Conservation (phyloP, 352 stramenopile species). For the Phytopythium chamaehyphon region DNA sequence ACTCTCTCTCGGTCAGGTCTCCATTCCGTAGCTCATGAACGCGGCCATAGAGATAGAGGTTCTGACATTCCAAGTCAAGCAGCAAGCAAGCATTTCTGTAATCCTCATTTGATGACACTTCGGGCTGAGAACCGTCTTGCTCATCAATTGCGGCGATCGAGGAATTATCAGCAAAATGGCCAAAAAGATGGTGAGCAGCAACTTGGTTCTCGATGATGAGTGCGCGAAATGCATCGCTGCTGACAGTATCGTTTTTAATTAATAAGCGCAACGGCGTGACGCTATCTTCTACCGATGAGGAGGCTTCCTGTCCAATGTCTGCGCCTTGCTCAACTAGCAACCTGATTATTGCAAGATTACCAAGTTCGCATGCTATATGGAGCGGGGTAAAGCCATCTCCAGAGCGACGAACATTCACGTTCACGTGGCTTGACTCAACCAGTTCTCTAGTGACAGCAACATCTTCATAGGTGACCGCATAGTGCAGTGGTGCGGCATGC, state of each 20-base stretch:
- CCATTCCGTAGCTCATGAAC: slow-evolving; percentile 20
- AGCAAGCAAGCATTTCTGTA: slow-evolving; percentile 29
- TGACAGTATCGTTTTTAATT: slow-evolving; percentile 41
- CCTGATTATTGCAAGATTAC: slow-evolving; percentile 41
- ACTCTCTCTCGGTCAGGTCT: slow-evolving; percentile 8
- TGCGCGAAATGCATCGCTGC: slow-evolving; percentile 41
- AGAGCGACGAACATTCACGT: slow-evolving; percentile 55
- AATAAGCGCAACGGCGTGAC: slow-evolving; percentile 51
- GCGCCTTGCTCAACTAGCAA: slow-evolving; percentile 48
- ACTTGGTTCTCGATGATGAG: slow-evolving; percentile 37
- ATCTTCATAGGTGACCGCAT: slow-evolving; percentile 63
- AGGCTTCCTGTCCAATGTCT: slow-evolving; percentile 48
- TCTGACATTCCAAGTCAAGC: slow-evolving; percentile 45
- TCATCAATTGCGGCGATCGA: no score
- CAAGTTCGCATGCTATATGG: slow-evolving; percentile 58
- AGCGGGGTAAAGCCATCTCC: slow-evolving; percentile 61
- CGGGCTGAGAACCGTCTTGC: no score
- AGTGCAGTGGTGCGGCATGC: slow-evolving; percentile 54
- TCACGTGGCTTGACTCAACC: slow-evolving; percentile 24
- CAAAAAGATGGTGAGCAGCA: not conserved
- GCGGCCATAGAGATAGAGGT: slow-evolving; percentile 41
- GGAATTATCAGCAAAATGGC: not conserved
- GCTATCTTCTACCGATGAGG: slow-evolving; percentile 14
- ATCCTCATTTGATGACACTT: no score
- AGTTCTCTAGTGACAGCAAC: slow-evolving; percentile 31